Base-by-base conservation (phyloP, 129 eudicot species). In the Scalesia atractyloides region DNA sequence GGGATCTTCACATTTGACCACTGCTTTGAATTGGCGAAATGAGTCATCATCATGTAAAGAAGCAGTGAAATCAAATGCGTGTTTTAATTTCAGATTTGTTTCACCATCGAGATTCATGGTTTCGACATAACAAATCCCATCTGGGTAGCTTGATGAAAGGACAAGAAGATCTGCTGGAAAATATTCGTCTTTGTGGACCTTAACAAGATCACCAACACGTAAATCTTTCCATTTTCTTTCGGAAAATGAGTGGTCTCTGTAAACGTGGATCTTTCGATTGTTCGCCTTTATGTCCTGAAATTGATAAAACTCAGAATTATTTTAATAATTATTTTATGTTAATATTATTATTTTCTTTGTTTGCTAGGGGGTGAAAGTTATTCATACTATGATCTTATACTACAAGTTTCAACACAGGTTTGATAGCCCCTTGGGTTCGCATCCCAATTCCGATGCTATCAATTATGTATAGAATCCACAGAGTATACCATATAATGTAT, bases 61-160 rank as follows among this genome's bases (percentile, higher is more conserved):
- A 61, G 88, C 78, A 50, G 97, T 95, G 19, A 82, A 79, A 78
- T 91, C 95, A 39, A 91, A 84, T 62, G 99, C 91, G 69, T 91
- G 95, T 73, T 91, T 95, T 54, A 95, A 79, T 68, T 95, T 95
- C 52, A 95, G 86, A 82, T 95, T 95, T 18, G 99, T 91, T 78
- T 95, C 99, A 36, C 99, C 99, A 72, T 95, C 99, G 30, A 95
- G 86, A 81, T 95, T 95, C 82, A 86, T 84, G 16, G 99, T 95
- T 67, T 95, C 99, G 9, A 95, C 99, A 76, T 95, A 95, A 58
- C 97, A 95, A 61, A 95, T 83, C 18, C 99, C 99, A 73, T 95
- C 99, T 41, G 87, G 97, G 48, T 83, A 90, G 94, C 86, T 86
- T 47, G 99, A 95, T 63, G 99, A 95, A 68, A 95, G 88, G 70